A percentile compares a stretch with the other conserved stretches of the same genome.
These are phyloP conservation scores for Myriosclerotinia duriaeana DNA, from an alignment of 2,329 filamentous ascomycete species.

Conservation along the genomic window DNA sequence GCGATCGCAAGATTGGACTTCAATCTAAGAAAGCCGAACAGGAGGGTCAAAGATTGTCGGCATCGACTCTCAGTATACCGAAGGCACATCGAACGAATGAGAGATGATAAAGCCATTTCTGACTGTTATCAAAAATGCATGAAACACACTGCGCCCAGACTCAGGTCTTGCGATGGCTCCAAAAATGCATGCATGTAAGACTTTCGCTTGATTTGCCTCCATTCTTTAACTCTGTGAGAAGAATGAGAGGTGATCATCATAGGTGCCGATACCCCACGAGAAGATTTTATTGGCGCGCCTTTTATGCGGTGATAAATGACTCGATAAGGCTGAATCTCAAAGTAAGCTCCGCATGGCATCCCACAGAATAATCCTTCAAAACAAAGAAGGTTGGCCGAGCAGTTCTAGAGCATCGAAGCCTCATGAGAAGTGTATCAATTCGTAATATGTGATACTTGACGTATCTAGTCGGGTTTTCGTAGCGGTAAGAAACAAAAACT, in stretches of 20 bases:
- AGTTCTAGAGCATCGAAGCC: neutral
- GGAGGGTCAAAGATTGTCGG: neutral
- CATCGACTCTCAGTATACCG: neutral
- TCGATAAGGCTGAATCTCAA: neutral
- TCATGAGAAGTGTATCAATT: neutral
- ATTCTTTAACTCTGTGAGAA: neutral
- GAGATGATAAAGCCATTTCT: neutral
- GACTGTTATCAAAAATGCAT: neutral
- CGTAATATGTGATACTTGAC: neutral
- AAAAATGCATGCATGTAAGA: constrained; percentile 3
- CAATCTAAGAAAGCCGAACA: neutral
- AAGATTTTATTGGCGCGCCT: neutral
- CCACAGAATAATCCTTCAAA: neutral
- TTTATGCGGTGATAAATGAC: neutral
- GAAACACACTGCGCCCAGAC: neutral
- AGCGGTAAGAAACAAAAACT: neutral
- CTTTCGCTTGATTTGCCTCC: neutral
- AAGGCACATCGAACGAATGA: neutral
- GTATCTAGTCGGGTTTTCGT: neutral
- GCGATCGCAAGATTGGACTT: constrained; percentile 8
- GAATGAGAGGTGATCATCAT: neutral
- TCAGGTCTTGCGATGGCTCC: neutral
- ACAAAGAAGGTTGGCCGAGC: neutral
- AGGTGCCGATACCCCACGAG: too few relatives aligned
- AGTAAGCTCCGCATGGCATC: neutral